Percentiles rank a stretch among this genome's conserved stretches.
These are phyloP conservation scores for Corylus americana DNA, from an alignment of 306 rosid species.

Conservation along the genomic window DNA sequence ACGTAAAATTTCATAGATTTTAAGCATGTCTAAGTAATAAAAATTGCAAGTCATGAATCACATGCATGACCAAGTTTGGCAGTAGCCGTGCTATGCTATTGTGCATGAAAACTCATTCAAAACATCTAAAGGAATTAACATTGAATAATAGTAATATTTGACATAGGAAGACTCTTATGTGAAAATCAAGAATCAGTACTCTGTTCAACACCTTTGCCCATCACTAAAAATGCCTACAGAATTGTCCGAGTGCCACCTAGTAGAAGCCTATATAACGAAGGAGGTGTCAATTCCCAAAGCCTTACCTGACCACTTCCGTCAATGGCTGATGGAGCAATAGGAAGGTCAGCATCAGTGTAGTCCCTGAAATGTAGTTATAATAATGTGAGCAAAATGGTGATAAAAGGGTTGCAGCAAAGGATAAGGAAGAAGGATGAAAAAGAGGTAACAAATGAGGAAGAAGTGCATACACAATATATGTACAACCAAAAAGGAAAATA, in stretches of 20 bases:
- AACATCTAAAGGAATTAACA: background rate
- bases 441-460: background rate
- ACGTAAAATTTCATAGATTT: background rate
- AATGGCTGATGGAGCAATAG: slow-evolving; percentile 96
- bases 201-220: background rate
- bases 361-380: slow-evolving; percentile 58
- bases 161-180: background rate
- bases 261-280: background rate
- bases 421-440: slow-evolving; percentile 10
- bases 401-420: slow-evolving; percentile 1
- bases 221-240: background rate
- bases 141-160: background rate
- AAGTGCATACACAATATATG: background rate
- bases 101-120: background rate
- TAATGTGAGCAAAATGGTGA: slow-evolving; percentile 5
- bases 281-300: slow-evolving; percentile 15
- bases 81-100: slow-evolving; percentile 4
- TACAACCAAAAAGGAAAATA: no score
- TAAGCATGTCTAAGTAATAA: background rate
- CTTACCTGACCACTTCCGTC: slow-evolving; percentile 97
- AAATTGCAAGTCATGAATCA: slow-evolving; percentile 9
- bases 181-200: background rate
- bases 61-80: slow-evolving; percentile 8
- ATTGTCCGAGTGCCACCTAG: background rate
- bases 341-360: slow-evolving; percentile 97